Conservation (phyloP, 495 filamentous ascomycete genomes). For the Tuber aestivum region DNA sequence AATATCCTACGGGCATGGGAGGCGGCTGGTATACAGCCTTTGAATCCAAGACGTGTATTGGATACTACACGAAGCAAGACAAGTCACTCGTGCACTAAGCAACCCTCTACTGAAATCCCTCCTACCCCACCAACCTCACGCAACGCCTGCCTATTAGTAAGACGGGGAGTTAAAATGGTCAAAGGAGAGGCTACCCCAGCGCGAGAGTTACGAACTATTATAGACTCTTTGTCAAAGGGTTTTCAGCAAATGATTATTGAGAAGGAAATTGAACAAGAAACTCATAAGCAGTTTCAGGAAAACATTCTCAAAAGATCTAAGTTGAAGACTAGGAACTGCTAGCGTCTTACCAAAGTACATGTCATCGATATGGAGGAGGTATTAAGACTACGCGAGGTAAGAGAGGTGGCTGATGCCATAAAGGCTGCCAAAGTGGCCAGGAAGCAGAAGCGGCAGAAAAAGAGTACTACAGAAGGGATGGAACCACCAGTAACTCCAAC, state of each 20-base stretch:
- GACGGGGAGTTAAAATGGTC: too few species aligned
- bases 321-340: conserved; percentile 10
- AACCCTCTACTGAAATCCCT: too few species aligned
- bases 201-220: conserved; percentile 3
- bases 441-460: conserved; percentile 5
- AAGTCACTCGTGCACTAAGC: too few species aligned
- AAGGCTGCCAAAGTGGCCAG: conserved; percentile 4
- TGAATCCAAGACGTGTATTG: conserved; percentile 7
- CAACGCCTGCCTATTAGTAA: neutral
- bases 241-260: conserved; percentile 3
- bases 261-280: neutral
- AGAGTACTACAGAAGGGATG: conserved; percentile 7
- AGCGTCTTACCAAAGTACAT: conserved; percentile 14
- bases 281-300: too few species aligned
- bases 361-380: conserved; percentile 23
- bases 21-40: conserved; percentile 5
- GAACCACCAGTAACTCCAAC: conserved; percentile 1
- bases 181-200: too few species aligned
- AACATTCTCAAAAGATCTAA: neutral
- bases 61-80: too few species aligned
- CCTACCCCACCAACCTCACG: neutral
- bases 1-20: conserved; percentile 13
- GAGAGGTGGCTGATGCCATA: conserved; percentile 12
- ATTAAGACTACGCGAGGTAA: conserved; percentile 7
- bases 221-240: conserved; percentile 13